Base-by-base conservation (phyloP, 306 rosid genomes). In the Castanospermum australe region DNA sequence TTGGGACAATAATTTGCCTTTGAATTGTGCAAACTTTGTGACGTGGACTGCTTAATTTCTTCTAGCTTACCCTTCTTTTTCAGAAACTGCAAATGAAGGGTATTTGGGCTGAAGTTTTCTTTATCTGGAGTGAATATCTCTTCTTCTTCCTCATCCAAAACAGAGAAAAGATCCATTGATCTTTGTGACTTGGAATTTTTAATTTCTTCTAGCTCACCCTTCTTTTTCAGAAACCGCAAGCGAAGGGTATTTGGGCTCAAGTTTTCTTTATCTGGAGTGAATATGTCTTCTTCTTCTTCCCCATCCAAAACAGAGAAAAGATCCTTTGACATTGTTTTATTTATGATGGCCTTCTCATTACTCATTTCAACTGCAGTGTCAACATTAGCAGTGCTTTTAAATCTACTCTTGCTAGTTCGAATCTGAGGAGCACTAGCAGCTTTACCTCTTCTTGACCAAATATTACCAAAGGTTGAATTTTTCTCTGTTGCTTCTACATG, bases 371-470 rank as follows among this genome's bases (percentile, higher is more conserved):
- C 67, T 67, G 74, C 76, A 57, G 81, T 66, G 63, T 51, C 84
- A 85, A 56, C 62, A 12, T 54, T 66, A 71, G 60, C 66, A 13
- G 41, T 79, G 36, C 25, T 61, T 33, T 35, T 73, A 28, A 71
- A 54, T 86, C 83, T 79, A 47, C 83, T 85, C 78, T 32, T 76
- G 44, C 87, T 84, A 20, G 85, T 87, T 77, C 36, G 86, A 76
- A 82, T 76, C 73, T 52, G 84, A 79, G 87, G 87, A 78, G 82
- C 91, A 85, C 88, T 89, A 36, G 77, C 81, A 84, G 86, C 87
- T 87, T 86, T 91, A 65, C 90, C 93, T 77, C 91, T 89, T 84
- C 89, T 90, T 48, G 86, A 84, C 97, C 92, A 87, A 86, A 84
- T 80, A 79, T 84, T 88, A 39, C 54, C 36, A 64, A 42, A 67